These are phyloP conservation scores for Vanderwaltozyma tropicalis DNA, from an alignment of 805 yeast genomes.

Conservation along the genomic window DNA sequence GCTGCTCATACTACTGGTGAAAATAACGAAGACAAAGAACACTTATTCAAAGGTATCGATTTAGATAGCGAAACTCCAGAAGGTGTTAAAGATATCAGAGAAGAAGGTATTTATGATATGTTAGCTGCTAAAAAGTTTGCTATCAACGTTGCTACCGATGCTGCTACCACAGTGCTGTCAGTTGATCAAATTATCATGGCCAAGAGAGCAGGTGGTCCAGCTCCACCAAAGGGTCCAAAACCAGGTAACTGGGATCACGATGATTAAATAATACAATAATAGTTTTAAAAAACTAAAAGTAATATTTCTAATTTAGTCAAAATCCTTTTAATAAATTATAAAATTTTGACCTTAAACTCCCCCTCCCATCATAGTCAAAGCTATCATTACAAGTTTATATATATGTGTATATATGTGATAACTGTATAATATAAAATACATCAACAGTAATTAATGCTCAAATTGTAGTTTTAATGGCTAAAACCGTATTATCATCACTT, in stretches of 20 bases:
- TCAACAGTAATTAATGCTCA: too few relatives aligned
- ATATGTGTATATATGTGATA: too few relatives aligned
- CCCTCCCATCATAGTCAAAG: too few relatives aligned
- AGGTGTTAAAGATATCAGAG: constrained; percentile 63
- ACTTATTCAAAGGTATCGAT: constrained; percentile 52
- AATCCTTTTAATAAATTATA: too few relatives aligned
- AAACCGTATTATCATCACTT: too few relatives aligned
- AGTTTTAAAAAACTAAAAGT: background rate
- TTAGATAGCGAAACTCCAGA: constrained; percentile 61
- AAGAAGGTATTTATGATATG: constrained; percentile 66
- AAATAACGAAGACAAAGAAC: constrained; percentile 16
- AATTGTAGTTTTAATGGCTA: too few relatives aligned
- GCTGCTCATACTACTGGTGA: constrained; percentile 56
- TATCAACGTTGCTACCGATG: constrained; percentile 88
- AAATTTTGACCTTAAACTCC: too few relatives aligned
- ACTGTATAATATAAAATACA: too few relatives aligned
- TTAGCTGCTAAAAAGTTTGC: constrained; percentile 76
- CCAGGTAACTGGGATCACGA: constrained; percentile 96
- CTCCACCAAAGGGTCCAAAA: constrained; percentile 71
- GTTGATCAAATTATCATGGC: constrained; percentile 98
- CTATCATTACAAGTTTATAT: too few relatives aligned
- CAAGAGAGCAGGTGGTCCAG: constrained; percentile 97
- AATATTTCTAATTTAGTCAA: constrained; percentile 2
- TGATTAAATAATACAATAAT: too few relatives aligned
- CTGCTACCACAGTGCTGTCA: constrained; percentile 64